Percentiles rank a stretch among this genome's conserved stretches.
Conservation (phyloP, 441 rosid species). For the Dalechampia spathulata region DNA sequence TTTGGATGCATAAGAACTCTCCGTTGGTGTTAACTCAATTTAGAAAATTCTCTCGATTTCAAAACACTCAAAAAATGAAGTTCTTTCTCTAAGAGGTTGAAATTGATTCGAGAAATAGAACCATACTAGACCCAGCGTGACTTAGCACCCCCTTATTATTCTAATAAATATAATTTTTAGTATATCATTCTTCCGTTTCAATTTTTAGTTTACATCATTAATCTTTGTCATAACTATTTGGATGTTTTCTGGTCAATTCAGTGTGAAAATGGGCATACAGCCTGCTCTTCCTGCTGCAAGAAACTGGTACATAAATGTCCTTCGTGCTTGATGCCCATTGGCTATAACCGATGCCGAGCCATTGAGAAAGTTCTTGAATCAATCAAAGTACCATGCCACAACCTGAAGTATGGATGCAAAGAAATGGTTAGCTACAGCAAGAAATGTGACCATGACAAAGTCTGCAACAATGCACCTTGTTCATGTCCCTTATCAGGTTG, state of each 20-base stretch:
- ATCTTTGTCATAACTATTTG: not conserved
- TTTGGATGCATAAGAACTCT: too few species aligned
- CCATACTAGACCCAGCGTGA: too few species aligned
- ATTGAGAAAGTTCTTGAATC: slow-evolving; percentile 65
- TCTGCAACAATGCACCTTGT: slow-evolving; percentile 38
- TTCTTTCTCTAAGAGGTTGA: too few species aligned
- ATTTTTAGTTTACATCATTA: not conserved
- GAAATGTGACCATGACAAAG: slow-evolving; percentile 36
- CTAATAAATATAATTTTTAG: too few species aligned
- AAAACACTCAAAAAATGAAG: too few species aligned
- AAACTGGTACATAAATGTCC: slow-evolving; percentile 51
- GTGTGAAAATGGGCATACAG: slow-evolving; percentile 72
- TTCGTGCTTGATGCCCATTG: slow-evolving; percentile 48
- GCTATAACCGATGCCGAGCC: slow-evolving; percentile 59
- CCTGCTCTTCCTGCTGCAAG: slow-evolving; percentile 56
- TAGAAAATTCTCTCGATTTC: too few species aligned
- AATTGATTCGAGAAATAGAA: too few species aligned
- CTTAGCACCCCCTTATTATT: too few species aligned
- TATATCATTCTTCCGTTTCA: not conserved
- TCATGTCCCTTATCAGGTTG: slow-evolving; percentile 43
- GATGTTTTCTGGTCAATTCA: slow-evolving; percentile 14
- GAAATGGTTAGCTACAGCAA: slow-evolving; percentile 25
- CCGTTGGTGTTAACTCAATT: too few species aligned
- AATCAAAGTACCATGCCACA: slow-evolving; percentile 35
- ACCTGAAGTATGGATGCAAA: slow-evolving; percentile 40